Evolutionary conservation across 2,329 filamentous ascomycete species (phyloP).

Genomic region (Alternaria arborescens): DNA sequence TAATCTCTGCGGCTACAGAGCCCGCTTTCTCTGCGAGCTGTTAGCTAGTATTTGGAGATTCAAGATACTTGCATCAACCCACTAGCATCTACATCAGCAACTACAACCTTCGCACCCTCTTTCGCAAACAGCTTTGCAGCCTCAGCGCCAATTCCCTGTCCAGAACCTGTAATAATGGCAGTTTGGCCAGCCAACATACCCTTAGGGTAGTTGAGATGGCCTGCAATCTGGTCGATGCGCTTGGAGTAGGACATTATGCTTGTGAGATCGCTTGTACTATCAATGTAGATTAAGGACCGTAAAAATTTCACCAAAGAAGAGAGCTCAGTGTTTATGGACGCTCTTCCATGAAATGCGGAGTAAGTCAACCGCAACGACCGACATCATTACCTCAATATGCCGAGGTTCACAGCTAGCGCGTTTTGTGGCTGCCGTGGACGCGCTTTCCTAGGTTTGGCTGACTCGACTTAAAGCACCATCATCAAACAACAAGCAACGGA

Average conservation of each 20-base stretch:
- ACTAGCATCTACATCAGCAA: constrained; percentile 84
- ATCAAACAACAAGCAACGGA: neutral
- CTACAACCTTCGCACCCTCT: constrained; percentile 83
- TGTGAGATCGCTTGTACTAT: neutral
- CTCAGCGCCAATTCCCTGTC: constrained; percentile 89
- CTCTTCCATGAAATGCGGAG: constrained; percentile 26
- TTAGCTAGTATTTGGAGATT: constrained; percentile 18
- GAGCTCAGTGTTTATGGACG: neutral
- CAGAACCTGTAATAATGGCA: constrained; percentile 86
- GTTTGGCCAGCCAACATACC: constrained; percentile 81
- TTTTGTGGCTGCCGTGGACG: neutral
- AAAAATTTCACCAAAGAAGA: neutral
- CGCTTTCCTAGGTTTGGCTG: constrained; percentile 10
- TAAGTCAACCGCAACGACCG: constrained; percentile 22
- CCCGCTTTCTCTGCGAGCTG: constrained; percentile 69
- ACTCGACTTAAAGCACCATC: constrained; percentile 10
- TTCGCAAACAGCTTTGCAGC: constrained; percentile 83
- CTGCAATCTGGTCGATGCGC: constrained; percentile 74
- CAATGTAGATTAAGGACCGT: neutral
- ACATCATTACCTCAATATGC: constrained; percentile 17
- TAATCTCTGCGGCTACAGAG: constrained; percentile 75
- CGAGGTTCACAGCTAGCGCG: constrained; percentile 23
- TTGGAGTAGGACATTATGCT: constrained; percentile 27
- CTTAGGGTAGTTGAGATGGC: constrained; percentile 82
- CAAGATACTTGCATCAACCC: constrained; percentile 1